Base-by-base conservation (phyloP, 2,329 filamentous ascomycete species). In the Penicillium sp. region DNA sequence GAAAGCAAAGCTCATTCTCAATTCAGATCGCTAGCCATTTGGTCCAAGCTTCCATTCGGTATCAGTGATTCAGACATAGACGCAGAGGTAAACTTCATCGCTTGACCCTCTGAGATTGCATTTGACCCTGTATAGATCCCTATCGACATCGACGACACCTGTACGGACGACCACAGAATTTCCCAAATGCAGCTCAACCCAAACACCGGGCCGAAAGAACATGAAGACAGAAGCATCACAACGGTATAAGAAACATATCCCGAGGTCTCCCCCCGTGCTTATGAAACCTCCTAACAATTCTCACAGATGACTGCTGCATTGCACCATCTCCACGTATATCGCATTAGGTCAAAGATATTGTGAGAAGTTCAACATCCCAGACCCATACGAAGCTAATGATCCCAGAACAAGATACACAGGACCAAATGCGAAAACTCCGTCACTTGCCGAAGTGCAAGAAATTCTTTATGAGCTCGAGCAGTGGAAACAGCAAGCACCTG, bases 281-380 rank as follows among this genome's bases (percentile, higher is more conserved):
- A 27, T 27, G 5, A 4, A 27, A 27, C 8, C 8, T 34, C 13
- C 31, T 34, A 10, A 34, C 31, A 34, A 11, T 14, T 5, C 13
- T n/a, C n/a, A 13, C 38, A 61, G 60, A 59, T 62, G 53, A 60
- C 57, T 27, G 58, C 57, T 21, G 60, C 60, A 11, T 43, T 62
- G 29, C 55, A 62, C 42, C 60, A 62, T 54, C 48, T 60, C 14
- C 46, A 50, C 45, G 40, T 60, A 39, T 62, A 62, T 38, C 55
- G 55, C 14, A 56, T 62, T 34, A 58, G 54, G 24, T 60, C 60
- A 5, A 53, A 45, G 42, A 62, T 62, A 53, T 38, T 60, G 60
- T 62, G 38, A 52, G 56, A 34, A 8, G 4, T 2, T 34, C 31
- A 11, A 14, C 9, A 11, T 11, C 13, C 53, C 53, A 38, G 48